phyloP scores from a whole-genome alignment of 768 basidiomycete genomes.

The Mycena galopus region DNA sequence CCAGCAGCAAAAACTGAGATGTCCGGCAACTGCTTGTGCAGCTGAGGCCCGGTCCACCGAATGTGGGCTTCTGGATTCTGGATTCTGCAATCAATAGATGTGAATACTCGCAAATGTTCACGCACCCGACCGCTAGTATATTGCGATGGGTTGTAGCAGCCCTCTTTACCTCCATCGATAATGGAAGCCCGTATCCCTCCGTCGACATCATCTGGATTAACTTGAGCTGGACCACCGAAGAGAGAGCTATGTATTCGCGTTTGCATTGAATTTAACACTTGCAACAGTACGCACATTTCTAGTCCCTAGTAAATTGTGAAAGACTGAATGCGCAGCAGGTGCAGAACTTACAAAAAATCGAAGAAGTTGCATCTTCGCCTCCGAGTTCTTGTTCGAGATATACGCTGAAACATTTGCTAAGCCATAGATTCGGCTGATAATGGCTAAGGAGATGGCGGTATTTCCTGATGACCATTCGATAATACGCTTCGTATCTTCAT shows the following conservation, averaged over 20 bases:
- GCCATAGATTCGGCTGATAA: conserved; percentile 27
- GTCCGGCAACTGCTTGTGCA: conserved; percentile 24
- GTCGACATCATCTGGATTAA: conserved; percentile 22
- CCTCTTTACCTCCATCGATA: conserved; percentile 17
- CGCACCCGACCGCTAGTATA: conserved; percentile 24
- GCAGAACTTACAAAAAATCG: conserved; percentile 29
- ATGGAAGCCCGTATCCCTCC: conserved; percentile 29
- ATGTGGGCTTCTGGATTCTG: conserved; percentile 33
- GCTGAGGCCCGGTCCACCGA: conserved; percentile 31
- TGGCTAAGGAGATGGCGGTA: conserved; percentile 31
- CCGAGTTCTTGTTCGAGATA: conserved; percentile 32
- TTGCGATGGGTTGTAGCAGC: conserved; percentile 27
- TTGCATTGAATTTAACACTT: background rate
- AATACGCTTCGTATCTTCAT: conserved; percentile 25
- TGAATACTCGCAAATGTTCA: background rate
- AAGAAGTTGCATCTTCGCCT: conserved; percentile 29
- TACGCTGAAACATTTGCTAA: conserved; percentile 27
- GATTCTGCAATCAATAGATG: background rate
- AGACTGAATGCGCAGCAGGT: background rate
- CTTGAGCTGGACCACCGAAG: conserved; percentile 32
- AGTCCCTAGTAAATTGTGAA: background rate
- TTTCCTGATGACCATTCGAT: conserved; percentile 34
- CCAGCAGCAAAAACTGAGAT: conserved; percentile 28
- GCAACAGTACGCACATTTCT: background rate
- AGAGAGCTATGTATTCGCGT: background rate